Evolutionary conservation across 768 basidiomycete genomes (phyloP), one percentile per base, ranked within the genome.

Genomic region (Serpula lacrymans): DNA sequence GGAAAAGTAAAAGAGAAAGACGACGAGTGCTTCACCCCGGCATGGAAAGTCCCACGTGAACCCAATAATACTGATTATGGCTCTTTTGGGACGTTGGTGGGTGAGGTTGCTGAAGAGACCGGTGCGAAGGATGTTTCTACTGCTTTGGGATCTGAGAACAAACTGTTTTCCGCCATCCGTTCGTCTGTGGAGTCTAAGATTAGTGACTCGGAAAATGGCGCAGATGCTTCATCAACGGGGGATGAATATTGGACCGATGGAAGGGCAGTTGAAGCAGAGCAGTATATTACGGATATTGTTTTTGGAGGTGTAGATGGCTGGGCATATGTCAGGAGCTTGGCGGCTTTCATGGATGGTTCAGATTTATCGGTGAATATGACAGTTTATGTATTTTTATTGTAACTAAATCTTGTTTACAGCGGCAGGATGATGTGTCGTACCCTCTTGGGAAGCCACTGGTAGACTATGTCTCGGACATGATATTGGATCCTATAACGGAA

Each of bases 241-340:
- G 38, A 55, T 3, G 63, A 57, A 5, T 80, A 79, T 46, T 85
- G 78, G 74, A 71, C 64, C 17, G 55, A 64, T 10, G 65, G 64
- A 35, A 64, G 69, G 5, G 77, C 74, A 10, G 57, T 58, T n/a
- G 69, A 73, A 17, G 84, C 75, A 2, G 82, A 86, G 60, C 71
- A 69, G n/a, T 86, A 82, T 50, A 33, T 89, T 13, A 63, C 74
- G 14, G 83, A 88, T 53, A 54, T 87, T n/a, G 85, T 89, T 0
- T 89, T 88, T 53, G 87, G 88, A 0, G 86, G 88, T 33, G 69
- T 78, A 1, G 84, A 87, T 41, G 87, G 88, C 2, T 60, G 80
- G 20, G 87, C 87, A 5, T 89, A 89, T 56, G 73, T 82, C 38
- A 70, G 82, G 45, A 89, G 88, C 55, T 51, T 90, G 40, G 86